Evolutionary conservation across 768 basidiomycete species (phyloP), one percentile per base, ranked within the genome.

Genomic region (Phaffia tasmanica): DNA sequence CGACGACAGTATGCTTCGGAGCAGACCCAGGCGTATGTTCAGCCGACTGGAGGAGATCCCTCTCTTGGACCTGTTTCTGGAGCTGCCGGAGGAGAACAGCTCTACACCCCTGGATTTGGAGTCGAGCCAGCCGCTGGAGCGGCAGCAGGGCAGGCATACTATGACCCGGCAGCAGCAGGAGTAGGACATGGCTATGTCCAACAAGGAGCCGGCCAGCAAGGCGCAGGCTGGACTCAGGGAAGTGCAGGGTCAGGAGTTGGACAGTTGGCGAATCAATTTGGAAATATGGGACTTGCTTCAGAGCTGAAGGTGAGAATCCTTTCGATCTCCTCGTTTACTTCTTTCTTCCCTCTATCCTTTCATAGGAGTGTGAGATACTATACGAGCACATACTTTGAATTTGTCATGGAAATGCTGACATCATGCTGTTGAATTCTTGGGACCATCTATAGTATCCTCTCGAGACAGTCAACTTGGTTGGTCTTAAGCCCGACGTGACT

Each of bases 1-100:
- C 56, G 76, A 54, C 85, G 93, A 55, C 91, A 94, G 76, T 97
- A 97, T 75, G 93, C 93, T 58, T 85, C 89, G 3, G 92, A 89
- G 15, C 92, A 95, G 77, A 90, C 90, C 1, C 89, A 91, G 73
- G 89, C 83, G 2, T 92, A 92, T 75, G 89, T 89, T 71, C 72
- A 73, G 48, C 83, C 84, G 47, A 74, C 56, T 49, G 73, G 65
- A 27, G 49, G 48, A 25, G 50, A 61, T n/a, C 59, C 65, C 27
- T 56, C 60, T 35, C 29, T 61, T 25, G 61, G 55, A n/a, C 9
- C 29, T 18, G 63, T 51, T 47, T 56, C 78, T 15, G 75, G 77
- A 16, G 82, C 82, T 64, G 75, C 77, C 32, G 80, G 76, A 80
- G 70, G 66, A 72, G 46, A 75, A 14, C 87, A 88, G 71, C 82